Conservation (phyloP, 345 rosid species). For the Punica granatum region DNA sequence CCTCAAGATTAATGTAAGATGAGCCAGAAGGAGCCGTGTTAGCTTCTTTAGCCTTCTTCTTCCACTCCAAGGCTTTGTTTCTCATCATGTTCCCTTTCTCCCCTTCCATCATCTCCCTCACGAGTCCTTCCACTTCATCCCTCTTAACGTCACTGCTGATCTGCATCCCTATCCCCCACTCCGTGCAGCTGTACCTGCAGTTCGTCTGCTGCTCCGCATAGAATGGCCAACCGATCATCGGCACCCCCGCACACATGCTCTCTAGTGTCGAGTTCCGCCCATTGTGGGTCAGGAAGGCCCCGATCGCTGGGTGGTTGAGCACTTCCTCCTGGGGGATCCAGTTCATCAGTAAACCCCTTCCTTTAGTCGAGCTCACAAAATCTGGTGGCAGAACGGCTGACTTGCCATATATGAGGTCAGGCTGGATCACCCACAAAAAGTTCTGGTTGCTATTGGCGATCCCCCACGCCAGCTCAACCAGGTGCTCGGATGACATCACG, state of each 20-base stretch:
- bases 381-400: slow-evolving; percentile 8
- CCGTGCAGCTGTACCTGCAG: slow-evolving; percentile 21
- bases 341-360: slow-evolving; percentile 8
- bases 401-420: slow-evolving; percentile 11
- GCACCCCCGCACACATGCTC: slow-evolving; percentile 18
- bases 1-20: no score
- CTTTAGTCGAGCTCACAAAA: slow-evolving; percentile 1
- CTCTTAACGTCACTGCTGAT: slow-evolving; percentile 27
- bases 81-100: slow-evolving; percentile 20
- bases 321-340: slow-evolving; percentile 24
- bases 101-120: slow-evolving; percentile 31
- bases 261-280: slow-evolving; percentile 25
- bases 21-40: no score
- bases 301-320: slow-evolving; percentile 13
- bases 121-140: slow-evolving; percentile 22
- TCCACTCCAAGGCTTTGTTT: slow-evolving; percentile 24
- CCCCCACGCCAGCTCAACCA: slow-evolving; percentile 22
- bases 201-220: slow-evolving; percentile 20
- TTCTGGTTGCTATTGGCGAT: slow-evolving; percentile 16
- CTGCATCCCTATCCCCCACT: slow-evolving; percentile 43
- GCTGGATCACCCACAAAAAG: slow-evolving; percentile 18
- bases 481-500: slow-evolving; percentile 11
- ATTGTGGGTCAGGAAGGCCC: slow-evolving; percentile 14
- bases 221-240: slow-evolving; percentile 22
- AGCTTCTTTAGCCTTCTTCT: slow-evolving; percentile 18